Base-by-base conservation (phyloP, 345 rosid genomes). In the Corchorus capsularis region DNA sequence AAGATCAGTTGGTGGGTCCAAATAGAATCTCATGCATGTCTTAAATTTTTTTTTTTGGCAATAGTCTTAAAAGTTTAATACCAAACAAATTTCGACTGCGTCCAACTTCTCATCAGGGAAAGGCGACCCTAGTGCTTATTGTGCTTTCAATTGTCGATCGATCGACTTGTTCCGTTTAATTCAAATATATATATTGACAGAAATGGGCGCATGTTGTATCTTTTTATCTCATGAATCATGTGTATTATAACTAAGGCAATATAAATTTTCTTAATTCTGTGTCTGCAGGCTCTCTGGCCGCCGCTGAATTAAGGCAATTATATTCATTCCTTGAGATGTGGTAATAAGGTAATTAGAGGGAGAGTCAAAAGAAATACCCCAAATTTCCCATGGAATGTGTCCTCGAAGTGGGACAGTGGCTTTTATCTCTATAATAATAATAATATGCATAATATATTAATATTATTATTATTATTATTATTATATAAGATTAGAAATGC, bases 81-180 rank as follows among this genome's bases (percentile, higher is more conserved):
- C 46, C 27, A 8, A 63, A 67, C 8, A 45, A 6, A 45, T 5
- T 6, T 47, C 41, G 19, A 67, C 55, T 46, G n/a, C 39, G 39
- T 46, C 46, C 55, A 63, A 62, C 45, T 62, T 65, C 50, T 45
- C 8, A 0, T 20, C 4, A 19, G 17, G 19, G 45, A 45, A 66
- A 67, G 71, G 55, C 71, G 55, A 20, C 53, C 70, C 45, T 65
- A 35, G 70, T 66, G 70, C 70, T 66, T 62, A 63, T 63, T 62
- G 15, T 61, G 11, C 15, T 9, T 63, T 63, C 46, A 8, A 63
- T 39, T 41, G 27, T 49, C 1, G 27, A 27, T 27, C 1, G 27
- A 27, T 27, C 69, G 32, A 59, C 20, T 63, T 63, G 68, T 63
- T 47, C 22, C 68, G 37, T 63, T 63, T 47, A 63, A 63, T 63